These are phyloP conservation scores for Exophiala sp. DNA, from an alignment of 2,329 filamentous ascomycete genomes.

Conservation along the genomic window DNA sequence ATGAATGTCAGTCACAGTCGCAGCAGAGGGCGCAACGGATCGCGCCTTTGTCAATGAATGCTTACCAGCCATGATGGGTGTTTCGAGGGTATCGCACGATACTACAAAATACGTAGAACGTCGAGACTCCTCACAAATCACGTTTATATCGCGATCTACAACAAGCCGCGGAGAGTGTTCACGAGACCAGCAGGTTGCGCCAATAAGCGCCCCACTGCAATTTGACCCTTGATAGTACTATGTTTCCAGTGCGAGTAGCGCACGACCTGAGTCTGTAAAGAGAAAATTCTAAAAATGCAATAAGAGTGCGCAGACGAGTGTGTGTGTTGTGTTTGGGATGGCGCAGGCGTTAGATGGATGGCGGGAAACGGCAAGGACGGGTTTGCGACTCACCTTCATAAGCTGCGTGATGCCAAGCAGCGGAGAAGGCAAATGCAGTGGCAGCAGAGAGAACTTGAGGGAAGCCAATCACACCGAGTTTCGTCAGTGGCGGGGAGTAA, in stretches of 20 bases:
- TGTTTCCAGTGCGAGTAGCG: not conserved
- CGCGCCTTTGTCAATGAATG: slow-evolving; percentile 36
- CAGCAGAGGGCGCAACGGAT: not conserved
- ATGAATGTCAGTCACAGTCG: slow-evolving; percentile 7
- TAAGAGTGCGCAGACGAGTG: not conserved
- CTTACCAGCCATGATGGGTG: slow-evolving; percentile 59
- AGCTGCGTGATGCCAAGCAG: slow-evolving; percentile 10
- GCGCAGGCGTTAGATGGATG: slow-evolving; percentile 1
- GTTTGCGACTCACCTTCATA: not conserved
- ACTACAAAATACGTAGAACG: slow-evolving; percentile 16
- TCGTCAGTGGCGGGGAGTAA: no score
- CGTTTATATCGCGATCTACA: slow-evolving; percentile 26
- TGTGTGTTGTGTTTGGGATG: not conserved
- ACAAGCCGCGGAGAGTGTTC: slow-evolving; percentile 18
- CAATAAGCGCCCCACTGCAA: not conserved
- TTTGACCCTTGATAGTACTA: slow-evolving; percentile 12
- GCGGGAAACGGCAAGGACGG: not conserved
- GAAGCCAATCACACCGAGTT: not conserved
- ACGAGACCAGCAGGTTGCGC: slow-evolving; percentile 19
- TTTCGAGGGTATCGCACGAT: slow-evolving; percentile 22
- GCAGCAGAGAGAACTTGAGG: not conserved
- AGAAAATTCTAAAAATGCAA: not conserved
- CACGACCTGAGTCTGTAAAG: not conserved
- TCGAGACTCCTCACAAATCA: slow-evolving; percentile 22
- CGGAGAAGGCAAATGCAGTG: not conserved